Base-by-base conservation (phyloP, 23 red algal genomes). In the Gracilaria caudata region DNA sequence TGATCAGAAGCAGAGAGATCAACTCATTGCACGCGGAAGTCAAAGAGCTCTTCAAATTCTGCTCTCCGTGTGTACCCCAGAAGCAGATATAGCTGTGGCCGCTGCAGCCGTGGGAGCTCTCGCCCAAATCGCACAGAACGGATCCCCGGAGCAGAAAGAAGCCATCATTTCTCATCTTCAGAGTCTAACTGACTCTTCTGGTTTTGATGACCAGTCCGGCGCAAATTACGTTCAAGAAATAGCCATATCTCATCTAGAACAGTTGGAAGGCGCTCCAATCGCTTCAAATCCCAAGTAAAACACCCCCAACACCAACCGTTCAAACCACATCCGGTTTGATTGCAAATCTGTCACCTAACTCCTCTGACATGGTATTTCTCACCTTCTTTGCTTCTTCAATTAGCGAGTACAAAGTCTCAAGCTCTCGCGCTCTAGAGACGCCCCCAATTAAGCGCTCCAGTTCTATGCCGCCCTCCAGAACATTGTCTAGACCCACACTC, bases 401-500 rank as follows among this genome's bases (percentile, higher is more conserved):
- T 10, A 92, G 66, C 33, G 23, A 47, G 8, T 51, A n/a, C 34
- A 92, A 19, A 17, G 32, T 44, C 16, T 84, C 30, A 24, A 78
- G 54, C 20, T 83, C 51, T 29, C 36, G 58, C 33, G 53, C 78
- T 29, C 79, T 68, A 1, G 47, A 32, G 21, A 92, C 66, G 20
- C 39, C 75, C 16, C 73, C 79, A 55, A 90, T 89, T 21, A 89
- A 43, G 28, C 83, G 54, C 16, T 90, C 78, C 19, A 95, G 64
- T 30, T 90, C 85, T 14, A 75, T 34, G n/a, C 87, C 93, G 46
- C 93, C 87, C 39, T 73, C 44, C 26, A 95, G 25, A 53, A 92
- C 80, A 26, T 35, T 49, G 20, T 92, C 79, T n/a, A 92, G 68
- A 20, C 55, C 36, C 10, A 65, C 89, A 40, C 63, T 92, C 78